Base-by-base conservation (phyloP, 345 rosid genomes). In the Aurinia saxatilis region DNA sequence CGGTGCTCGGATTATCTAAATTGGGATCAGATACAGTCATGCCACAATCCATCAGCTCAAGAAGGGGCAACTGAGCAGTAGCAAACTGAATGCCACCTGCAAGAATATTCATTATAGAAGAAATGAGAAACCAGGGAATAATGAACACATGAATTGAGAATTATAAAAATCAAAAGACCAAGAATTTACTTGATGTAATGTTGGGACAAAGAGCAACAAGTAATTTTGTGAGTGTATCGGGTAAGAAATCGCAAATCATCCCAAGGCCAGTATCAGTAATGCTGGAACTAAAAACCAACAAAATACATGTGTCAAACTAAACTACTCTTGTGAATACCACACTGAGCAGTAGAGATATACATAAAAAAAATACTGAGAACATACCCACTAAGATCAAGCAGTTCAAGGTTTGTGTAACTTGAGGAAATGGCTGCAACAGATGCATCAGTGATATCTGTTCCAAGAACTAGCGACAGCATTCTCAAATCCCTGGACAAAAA, bases 31-130 rank as follows among this genome's bases (percentile, higher is more conserved):
- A 78, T 62, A 95, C 76, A 29, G 88, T 88, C 96, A 95, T 88
- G 47, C 99, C 99, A 69, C 99, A 95, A 66, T 95, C 99, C 95
- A 95, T 80, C 58, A 95, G 87, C 71, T 90, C 95, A 60, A 95
- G 96, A 72, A 72, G 89, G 60, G 99, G 99, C 48, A 95, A 55
- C 18, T 95, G 98, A 39, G 98, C 96, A 6, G 95, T 80, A 36
- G 98, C 99, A 80, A 95, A 95, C 63, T 95, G 99, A 67, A 95
- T 84, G 53, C 99, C 99, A 76, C 97, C 99, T 95, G 77, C 70
- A 54, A 47, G 10, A 52, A 51, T 14, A 59, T 52, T 35, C 50
- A 39, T 38, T 27, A 21, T 14, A 18, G 6, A 53, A 52, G 15
- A 57, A 29, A 35, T 58, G 58, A 66, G 66, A 52, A 35, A 30